Conservation (phyloP, 495 filamentous ascomycete species). For the Aspergillus steynii region DNA sequence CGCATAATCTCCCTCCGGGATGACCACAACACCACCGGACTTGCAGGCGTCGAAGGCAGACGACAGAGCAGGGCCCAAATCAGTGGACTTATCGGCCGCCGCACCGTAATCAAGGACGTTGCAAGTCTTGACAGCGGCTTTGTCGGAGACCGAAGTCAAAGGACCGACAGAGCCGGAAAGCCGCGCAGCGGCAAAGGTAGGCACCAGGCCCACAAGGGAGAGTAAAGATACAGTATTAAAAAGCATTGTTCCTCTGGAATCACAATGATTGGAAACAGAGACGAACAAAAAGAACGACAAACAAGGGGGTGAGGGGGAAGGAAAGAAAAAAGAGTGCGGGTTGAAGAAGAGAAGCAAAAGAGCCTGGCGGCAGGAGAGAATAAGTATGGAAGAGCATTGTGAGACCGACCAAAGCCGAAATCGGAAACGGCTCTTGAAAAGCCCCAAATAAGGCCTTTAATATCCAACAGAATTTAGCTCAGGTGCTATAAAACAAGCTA, state of each 20-base stretch:
- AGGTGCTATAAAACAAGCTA: neutral
- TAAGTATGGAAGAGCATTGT: neutral
- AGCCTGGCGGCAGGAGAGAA: neutral
- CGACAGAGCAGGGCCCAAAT: slow-evolving; percentile 46
- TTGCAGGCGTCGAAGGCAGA: slow-evolving; percentile 50
- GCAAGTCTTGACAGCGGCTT: slow-evolving; percentile 40
- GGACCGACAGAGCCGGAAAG: slow-evolving; percentile 47
- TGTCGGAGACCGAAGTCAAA: slow-evolving; percentile 34
- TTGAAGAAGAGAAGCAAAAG: neutral
- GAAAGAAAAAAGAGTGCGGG: neutral
- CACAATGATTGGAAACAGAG: neutral
- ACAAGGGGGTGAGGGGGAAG: neutral
- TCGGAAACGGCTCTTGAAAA: neutral
- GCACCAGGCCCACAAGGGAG: slow-evolving; percentile 31
- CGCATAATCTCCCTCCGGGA: slow-evolving; percentile 38
- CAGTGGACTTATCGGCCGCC: slow-evolving; percentile 46
- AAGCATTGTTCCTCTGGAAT: slow-evolving; percentile 4
- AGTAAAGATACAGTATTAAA: slow-evolving; percentile 13
- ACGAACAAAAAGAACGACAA: neutral
- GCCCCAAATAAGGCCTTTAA: neutral
- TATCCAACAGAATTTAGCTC: neutral
- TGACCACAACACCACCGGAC: slow-evolving; percentile 35
- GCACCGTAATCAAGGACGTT: slow-evolving; percentile 54
- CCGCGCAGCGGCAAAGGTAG: slow-evolving; percentile 37
- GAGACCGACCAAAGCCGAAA: slow-evolving; percentile 1